phyloP scores from a whole-genome alignment of 2,329 filamentous ascomycete genomes.

The Trichocomaceae sp. region DNA sequence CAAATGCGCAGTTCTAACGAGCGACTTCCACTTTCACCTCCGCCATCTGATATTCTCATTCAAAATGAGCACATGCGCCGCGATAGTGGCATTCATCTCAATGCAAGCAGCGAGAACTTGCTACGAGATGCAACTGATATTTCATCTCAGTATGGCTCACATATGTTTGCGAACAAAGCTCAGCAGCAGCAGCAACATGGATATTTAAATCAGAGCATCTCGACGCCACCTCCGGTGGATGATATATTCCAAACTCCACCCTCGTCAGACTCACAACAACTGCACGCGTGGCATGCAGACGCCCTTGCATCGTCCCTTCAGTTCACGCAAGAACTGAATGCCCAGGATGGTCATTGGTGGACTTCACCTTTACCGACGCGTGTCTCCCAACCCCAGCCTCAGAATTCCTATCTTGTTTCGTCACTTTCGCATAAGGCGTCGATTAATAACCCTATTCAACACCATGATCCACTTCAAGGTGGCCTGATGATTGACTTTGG shows the following conservation, averaged over 20 bases:
- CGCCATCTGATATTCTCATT: constrained; percentile 38
- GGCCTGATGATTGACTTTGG: constrained; percentile 37
- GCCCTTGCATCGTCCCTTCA: constrained; percentile 31
- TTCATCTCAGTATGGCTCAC: constrained; percentile 27
- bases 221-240: constrained; percentile 33
- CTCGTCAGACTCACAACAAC: constrained; percentile 32
- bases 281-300: constrained; percentile 39
- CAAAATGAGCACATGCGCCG: constrained; percentile 33
- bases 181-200: constrained; percentile 28
- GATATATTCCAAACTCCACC: constrained; percentile 35
- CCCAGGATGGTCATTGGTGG: constrained; percentile 38
- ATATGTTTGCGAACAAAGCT: constrained; percentile 27
- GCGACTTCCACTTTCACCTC: constrained; percentile 39
- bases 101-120: constrained; percentile 15
- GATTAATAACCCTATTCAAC: constrained; percentile 23
- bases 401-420: constrained; percentile 32
- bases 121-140: constrained; percentile 31
- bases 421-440: constrained; percentile 27
- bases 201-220: constrained; percentile 25
- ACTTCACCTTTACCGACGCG: constrained; percentile 30
- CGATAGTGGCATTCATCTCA: constrained; percentile 24
- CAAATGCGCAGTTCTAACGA: constrained; percentile 42
- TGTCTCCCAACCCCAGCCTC: constrained; percentile 29
- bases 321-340: constrained; percentile 35
- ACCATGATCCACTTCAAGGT: constrained; percentile 32